These are phyloP conservation scores for Myxozyma sirexii DNA, from an alignment of 805 yeast genomes.

Conservation along the genomic window DNA sequence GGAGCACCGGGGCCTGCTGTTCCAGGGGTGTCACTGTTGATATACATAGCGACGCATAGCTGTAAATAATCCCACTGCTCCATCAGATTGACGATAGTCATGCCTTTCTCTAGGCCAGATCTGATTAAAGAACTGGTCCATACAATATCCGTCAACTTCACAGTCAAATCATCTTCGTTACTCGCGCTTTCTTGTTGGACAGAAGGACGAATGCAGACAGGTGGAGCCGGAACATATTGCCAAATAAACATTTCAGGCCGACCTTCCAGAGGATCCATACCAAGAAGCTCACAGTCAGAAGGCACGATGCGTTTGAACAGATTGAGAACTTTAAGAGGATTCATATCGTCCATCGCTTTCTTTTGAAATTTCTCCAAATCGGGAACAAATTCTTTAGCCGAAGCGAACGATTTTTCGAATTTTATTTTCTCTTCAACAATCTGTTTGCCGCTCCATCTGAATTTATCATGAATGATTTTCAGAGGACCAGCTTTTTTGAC, in stretches of 20 bases:
- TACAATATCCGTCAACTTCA: constrained; percentile 91
- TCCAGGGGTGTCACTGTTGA: constrained; percentile 92
- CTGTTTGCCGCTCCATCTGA: constrained; percentile 93
- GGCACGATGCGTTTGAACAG: constrained; percentile 84
- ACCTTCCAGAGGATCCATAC: constrained; percentile 84
- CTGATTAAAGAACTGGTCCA: constrained; percentile 94
- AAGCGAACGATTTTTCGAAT: constrained; percentile 86
- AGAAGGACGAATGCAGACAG: constrained; percentile 97
- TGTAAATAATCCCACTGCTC: constrained; percentile 99
- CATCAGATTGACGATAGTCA: constrained; percentile 89
- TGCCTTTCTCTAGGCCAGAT: constrained; percentile 94
- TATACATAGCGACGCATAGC: constrained; percentile 93
- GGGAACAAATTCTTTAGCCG: constrained; percentile 73
- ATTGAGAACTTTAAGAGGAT: constrained; percentile 85
- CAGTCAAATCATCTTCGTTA: constrained; percentile 96
- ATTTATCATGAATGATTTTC: constrained; percentile 93
- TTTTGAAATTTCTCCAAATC: constrained; percentile 86
- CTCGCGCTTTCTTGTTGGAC: constrained; percentile 92
- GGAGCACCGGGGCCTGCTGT: constrained; percentile 51
- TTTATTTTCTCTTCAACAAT: constrained; percentile 77
- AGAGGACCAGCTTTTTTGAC: constrained; percentile 97
- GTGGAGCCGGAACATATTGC: constrained; percentile 98
- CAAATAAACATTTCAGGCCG: constrained; percentile 96
- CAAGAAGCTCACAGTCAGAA: constrained; percentile 87
- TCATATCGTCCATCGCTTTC: constrained; percentile 88